Base-by-base conservation (phyloP, 495 filamentous ascomycete species). In the Parathielavia hyrcaniae region DNA sequence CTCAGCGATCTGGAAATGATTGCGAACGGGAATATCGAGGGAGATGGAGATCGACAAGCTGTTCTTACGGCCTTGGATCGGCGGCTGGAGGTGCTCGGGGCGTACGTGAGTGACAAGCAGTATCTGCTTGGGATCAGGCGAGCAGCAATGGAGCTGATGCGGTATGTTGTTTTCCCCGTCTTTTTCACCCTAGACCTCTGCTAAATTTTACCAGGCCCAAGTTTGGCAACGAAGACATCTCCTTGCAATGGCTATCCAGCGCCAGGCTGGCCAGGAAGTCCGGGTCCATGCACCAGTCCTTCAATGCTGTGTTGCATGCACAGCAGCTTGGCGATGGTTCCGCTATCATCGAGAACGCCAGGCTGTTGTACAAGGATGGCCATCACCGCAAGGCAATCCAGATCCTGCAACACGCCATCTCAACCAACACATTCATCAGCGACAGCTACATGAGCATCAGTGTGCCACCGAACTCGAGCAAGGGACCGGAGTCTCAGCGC, bases 351-450 rank as follows among this genome's bases (percentile, higher is more conserved):
- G 95, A 99, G 67, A 90, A 99, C 70, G 88, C 93, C 8, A 80
- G 87, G 52, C 80, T 97, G 43, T 74, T 97, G n/a, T 97, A 93
- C 89, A 90, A 88, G 64, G 90, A 95, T 69, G 90, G 90, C 7
- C 84, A 96, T 66, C 90, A 96, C 66, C 83, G 91, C 48, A 96
- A 96, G 73, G 95, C 95, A 16, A 97, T 99, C 60, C 90, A 95
- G 62, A 86, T 82, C 11, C 75, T 98, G 17, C 83, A 93, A 67
- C 83, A 88, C 34, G 91, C 91, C 35, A 95, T 97, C 63, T 77
- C 79, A 53, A 83, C 78, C 30, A 88, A 89, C 62, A 80, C 86
- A 23, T 90, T 90, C 49, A 70, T 73, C 22, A 66, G 40, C 34
- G 61, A 61, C 5, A 55, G 41, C 20, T 26, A 50, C 16, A 48